phyloP scores from a whole-genome alignment of 108 stramenopile genomes.

The Discostella stelligeroides region DNA sequence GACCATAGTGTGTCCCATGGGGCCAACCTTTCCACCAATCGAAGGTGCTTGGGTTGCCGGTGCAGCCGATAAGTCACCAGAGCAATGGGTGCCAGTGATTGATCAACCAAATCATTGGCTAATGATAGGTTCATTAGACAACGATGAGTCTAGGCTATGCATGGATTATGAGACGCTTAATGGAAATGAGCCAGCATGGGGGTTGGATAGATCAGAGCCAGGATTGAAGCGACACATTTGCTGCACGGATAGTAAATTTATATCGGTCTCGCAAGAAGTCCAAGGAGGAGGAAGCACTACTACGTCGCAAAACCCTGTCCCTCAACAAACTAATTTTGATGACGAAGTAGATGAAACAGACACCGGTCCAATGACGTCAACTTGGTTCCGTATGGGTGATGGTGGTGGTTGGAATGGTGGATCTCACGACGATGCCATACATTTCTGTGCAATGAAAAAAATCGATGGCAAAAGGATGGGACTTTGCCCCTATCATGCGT shows the following conservation, averaged over 20 bases:
- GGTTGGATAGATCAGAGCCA: constrained; percentile 14
- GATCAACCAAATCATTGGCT: constrained; percentile 18
- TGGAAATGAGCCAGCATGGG: constrained; percentile 22
- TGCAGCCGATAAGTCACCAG: background rate
- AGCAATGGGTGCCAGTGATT: constrained; percentile 14
- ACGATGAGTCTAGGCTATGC: constrained; percentile 3
- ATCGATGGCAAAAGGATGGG: constrained; percentile 21
- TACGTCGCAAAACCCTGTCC: background rate
- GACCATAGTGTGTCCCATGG: constrained; percentile 11
- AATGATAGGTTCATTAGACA: constrained; percentile 14
- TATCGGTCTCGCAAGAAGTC: background rate
- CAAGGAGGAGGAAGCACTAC: background rate
- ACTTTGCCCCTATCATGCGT: constrained; percentile 24
- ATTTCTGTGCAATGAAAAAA: constrained; percentile 13
- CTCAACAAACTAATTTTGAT: background rate
- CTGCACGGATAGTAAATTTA: constrained; percentile 4
- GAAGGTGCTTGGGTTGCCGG: constrained; percentile 1
- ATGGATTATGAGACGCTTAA: constrained; percentile 15
- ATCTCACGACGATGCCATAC: constrained; percentile 15
- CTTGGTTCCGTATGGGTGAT: background rate
- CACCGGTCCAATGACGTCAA: background rate
- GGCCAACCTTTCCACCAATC: constrained; percentile 5
- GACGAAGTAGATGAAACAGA: background rate
- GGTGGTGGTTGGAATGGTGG: constrained; percentile 13
- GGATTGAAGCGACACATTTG: constrained; percentile 23